These are phyloP conservation scores for Penicillium sp. DNA, from an alignment of 2,329 filamentous ascomycete genomes.

Conservation along the genomic window DNA sequence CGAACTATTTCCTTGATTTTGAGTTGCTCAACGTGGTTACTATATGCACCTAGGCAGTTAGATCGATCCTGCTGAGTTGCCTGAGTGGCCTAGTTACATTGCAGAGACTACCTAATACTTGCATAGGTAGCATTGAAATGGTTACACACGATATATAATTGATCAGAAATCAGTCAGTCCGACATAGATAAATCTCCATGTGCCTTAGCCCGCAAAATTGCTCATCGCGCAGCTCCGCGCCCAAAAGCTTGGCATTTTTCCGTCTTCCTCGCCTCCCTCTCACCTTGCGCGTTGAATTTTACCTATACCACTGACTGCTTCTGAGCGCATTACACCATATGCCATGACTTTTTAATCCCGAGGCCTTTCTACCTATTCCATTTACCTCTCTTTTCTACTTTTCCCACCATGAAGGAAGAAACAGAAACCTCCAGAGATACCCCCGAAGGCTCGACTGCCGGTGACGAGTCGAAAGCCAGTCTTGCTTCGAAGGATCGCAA, in stretches of 20 bases:
- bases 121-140: slow-evolving; percentile 1
- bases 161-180: not conserved
- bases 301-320: not conserved
- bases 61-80: not conserved
- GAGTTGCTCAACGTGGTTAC: not conserved
- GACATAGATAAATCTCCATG: slow-evolving; percentile 3
- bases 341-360: slow-evolving; percentile 6
- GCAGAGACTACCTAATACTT: not conserved
- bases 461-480: slow-evolving; percentile 39
- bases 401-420: slow-evolving; percentile 21
- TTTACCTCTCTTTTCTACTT: not conserved
- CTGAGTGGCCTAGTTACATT: not conserved
- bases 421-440: slow-evolving; percentile 29
- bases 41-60: not conserved
- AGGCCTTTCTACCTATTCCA: not conserved
- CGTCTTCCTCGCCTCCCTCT: slow-evolving; percentile 1
- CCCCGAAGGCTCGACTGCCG: slow-evolving; percentile 42
- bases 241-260: slow-evolving; percentile 17
- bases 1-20: not conserved
- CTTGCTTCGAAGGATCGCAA: slow-evolving; percentile 75
- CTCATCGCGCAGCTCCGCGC: slow-evolving; percentile 6
- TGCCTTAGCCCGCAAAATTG: not conserved
- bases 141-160: not conserved
- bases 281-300: not conserved
- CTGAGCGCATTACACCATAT: not conserved